A percentile compares a stretch with the other conserved stretches of the same genome.
Evolutionary conservation across 2,329 filamentous ascomycete genomes (phyloP).

Genomic region (Penicillium sp.): DNA sequence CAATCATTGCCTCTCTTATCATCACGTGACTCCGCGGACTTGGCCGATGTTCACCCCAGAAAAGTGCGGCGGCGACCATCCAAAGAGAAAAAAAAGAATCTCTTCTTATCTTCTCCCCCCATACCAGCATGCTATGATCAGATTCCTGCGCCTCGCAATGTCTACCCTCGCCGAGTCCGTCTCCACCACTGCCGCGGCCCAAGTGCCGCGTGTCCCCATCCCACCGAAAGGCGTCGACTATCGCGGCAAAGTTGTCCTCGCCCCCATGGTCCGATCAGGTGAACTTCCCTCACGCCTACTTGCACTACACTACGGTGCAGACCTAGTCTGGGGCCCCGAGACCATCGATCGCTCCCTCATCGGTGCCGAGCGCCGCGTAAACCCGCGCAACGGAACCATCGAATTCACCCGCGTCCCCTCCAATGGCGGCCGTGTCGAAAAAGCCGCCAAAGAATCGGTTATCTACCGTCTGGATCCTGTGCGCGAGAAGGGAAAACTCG

Average conservation of each 20-base stretch:
- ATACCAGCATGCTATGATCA: constrained; percentile 45
- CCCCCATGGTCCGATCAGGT: constrained; percentile 97
- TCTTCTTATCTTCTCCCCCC: constrained; percentile 5
- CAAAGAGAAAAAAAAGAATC: background rate
- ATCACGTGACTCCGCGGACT: constrained; percentile 26
- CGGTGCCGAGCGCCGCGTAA: constrained; percentile 76
- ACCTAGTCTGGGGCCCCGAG: constrained; percentile 97
- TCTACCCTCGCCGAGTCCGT: constrained; percentile 44
- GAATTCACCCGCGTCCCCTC: constrained; percentile 81
- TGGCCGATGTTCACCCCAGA: constrained; percentile 15
- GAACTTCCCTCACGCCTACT: constrained; percentile 88
- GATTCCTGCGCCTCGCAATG: constrained; percentile 59
- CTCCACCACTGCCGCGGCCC: constrained; percentile 21
- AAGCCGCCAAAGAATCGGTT: constrained; percentile 61
- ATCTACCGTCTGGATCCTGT: constrained; percentile 84
- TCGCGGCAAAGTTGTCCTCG: constrained; percentile 88
- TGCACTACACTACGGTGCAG: constrained; percentile 91
- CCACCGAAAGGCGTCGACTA: constrained; percentile 90
- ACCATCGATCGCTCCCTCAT: constrained; percentile 92
- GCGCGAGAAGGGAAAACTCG: constrained; percentile 72
- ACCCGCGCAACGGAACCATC: constrained; percentile 75
- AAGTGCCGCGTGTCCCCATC: constrained; percentile 74
- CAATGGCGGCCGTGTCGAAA: constrained; percentile 57
- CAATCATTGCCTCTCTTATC: constrained; percentile 28
- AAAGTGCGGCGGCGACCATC: constrained; percentile 9